A percentile compares a stretch with the other conserved stretches of the same genome.
Conservation (phyloP, 2,329 filamentous ascomycete species). For the Ophiostoma himal-ulmi region DNA sequence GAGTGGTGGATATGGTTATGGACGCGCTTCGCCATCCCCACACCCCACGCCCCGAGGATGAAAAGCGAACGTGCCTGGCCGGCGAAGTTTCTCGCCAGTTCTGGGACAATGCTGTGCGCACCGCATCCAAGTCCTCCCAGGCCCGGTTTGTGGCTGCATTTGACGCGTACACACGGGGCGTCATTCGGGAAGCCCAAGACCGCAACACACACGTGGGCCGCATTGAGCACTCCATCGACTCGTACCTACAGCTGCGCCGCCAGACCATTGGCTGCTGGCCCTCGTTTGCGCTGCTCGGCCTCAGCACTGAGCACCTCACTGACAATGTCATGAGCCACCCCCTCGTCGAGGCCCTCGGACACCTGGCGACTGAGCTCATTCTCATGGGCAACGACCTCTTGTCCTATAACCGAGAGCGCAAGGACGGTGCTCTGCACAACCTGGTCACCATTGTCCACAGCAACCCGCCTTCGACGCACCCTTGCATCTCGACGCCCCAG, state of each 20-base stretch:
- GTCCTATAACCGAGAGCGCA: conserved; percentile 32
- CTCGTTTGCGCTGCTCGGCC: conserved; percentile 26
- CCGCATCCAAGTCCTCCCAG: conserved; percentile 25
- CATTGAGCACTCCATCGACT: not conserved
- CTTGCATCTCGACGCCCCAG: conserved; percentile 26
- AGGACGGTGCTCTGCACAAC: conserved; percentile 31
- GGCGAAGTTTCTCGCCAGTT: conserved; percentile 30
- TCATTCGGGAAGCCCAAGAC: conserved; percentile 28
- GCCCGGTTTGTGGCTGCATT: conserved; percentile 29
- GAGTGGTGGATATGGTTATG: conserved; percentile 23
- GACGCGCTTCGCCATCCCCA: conserved; percentile 27
- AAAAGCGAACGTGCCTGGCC: conserved; percentile 25
- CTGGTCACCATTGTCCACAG: conserved; percentile 29
- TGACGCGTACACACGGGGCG: conserved; percentile 28
- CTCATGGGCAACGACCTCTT: conserved; percentile 31
- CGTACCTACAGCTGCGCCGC: conserved; percentile 29
- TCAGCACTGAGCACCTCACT: conserved; percentile 23
- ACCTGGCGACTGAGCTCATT: conserved; percentile 28
- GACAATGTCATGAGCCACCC: conserved; percentile 27
- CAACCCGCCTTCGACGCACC: not conserved
- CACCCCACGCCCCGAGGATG: conserved; percentile 22
- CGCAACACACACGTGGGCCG: conserved; percentile 16
- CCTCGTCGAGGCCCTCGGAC: conserved; percentile 25
- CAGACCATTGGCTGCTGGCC: conserved; percentile 29
- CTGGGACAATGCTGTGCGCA: conserved; percentile 27